Percentiles rank a stretch among this genome's conserved stretches.
Conservation (phyloP, 164 flowering plant genomes). For the Euptelea pleiosperma region DNA sequence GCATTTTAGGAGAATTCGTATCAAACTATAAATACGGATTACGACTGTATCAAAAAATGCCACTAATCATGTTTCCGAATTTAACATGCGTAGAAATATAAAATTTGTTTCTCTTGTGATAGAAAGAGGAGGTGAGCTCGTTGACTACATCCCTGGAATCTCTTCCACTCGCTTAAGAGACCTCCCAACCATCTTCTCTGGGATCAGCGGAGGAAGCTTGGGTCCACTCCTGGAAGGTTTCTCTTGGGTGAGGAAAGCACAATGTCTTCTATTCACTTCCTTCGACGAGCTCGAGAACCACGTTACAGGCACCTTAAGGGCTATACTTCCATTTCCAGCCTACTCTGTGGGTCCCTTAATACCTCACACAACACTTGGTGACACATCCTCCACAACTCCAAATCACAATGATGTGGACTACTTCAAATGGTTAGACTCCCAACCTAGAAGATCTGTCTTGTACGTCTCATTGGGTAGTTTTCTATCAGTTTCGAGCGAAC, state of each 20-base stretch:
- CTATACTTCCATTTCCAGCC: conserved; percentile 22
- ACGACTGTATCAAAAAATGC: too few relatives aligned
- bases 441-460: not conserved
- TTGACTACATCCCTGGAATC: conserved; percentile 56
- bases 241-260: conserved; percentile 20
- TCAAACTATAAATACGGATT: too few relatives aligned
- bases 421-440: not conserved
- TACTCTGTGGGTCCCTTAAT: conserved; percentile 40
- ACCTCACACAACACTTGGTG: conserved; percentile 1
- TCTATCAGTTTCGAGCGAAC: conserved; percentile 24
- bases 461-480: conserved; percentile 48
- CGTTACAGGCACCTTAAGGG: conserved; percentile 23
- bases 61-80: too few relatives aligned
- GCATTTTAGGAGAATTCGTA: too few relatives aligned
- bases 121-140: conserved; percentile 31
- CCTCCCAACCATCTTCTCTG: conserved; percentile 27
- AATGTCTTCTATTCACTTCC: conserved; percentile 32
- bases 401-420: not conserved
- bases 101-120: not conserved
- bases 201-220: not conserved
- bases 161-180: conserved; percentile 36
- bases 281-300: conserved; percentile 36
- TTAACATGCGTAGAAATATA: too few relatives aligned
- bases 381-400: not conserved
- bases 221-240: conserved; percentile 5